phyloP scores from a whole-genome alignment of 202 grass and related monocot genomes.

The Elaeis oleifera region DNA sequence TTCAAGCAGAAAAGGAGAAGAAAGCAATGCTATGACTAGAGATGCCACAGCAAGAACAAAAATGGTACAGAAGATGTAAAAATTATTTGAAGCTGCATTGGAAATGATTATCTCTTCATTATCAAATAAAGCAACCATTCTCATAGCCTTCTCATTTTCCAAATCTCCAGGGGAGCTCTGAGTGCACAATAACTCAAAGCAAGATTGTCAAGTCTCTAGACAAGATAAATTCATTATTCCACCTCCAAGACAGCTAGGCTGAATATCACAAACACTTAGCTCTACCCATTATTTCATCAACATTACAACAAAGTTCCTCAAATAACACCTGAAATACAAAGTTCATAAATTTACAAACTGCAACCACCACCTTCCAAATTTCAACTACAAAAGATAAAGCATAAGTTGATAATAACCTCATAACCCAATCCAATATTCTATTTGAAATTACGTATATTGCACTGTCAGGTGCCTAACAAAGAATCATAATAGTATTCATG shows the following conservation, averaged over 20 bases:
- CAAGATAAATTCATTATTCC: conserved; percentile 78
- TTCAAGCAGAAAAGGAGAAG: too few relatives aligned
- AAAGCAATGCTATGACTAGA: too few relatives aligned
- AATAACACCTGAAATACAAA: conserved; percentile 44
- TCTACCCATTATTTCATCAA: conserved; percentile 81
- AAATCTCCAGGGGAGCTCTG: conserved; percentile 66
- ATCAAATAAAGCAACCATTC: conserved; percentile 88
- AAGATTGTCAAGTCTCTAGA: conserved; percentile 87
- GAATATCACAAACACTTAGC: conserved; percentile 86
- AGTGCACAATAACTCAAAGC: conserved; percentile 86
- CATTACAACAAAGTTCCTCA: conserved; percentile 64
- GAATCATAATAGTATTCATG: not conserved
- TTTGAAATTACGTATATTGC: too few relatives aligned
- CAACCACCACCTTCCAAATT: conserved; percentile 5
- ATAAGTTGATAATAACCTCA: too few relatives aligned
- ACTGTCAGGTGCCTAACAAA: too few relatives aligned
- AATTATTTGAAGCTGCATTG: not conserved
- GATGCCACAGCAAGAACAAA: not conserved
- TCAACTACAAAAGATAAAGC: too few relatives aligned
- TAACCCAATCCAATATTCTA: too few relatives aligned
- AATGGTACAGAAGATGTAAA: not conserved
- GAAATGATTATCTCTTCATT: conserved; percentile 66
- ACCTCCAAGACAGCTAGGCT: conserved; percentile 81
- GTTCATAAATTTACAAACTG: conserved; percentile 1
- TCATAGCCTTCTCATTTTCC: conserved; percentile 61